Base-by-base conservation (phyloP, 352 stramenopile species). In the Phytopythium ostracodes region DNA sequence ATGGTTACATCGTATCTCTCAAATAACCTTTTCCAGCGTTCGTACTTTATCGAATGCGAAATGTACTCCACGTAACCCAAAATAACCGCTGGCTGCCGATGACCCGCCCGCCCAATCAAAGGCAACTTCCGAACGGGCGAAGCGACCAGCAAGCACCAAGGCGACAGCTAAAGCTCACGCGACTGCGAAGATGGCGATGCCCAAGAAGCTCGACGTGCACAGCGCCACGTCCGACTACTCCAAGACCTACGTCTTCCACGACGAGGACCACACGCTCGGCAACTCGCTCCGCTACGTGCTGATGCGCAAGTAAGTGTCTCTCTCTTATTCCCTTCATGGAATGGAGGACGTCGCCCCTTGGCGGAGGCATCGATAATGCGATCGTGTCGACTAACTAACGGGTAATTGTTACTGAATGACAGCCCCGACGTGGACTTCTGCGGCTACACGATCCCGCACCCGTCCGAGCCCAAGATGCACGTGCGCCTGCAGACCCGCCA, bases 361-460 rank as follows among this genome's bases (percentile, higher is more conserved):
- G 24, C 10, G 29, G 5, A 10, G 50, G 25, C 9, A 2, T 40
- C 29, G 18, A 4, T 47, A 22, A 12, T 47, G 40, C 11, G 46
- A 22, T 22, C 18, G 10, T 52, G 10, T 8, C 46, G 46, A 53
- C 11, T 53, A 12, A 53, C 46, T 20, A 7, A n/a, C 10, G 40
- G 6, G 15, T 22, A 56, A 29, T 40, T 62, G 18, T 29, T 59
- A 42, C 29, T 24, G 49, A 6, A 47, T 63, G 29, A 43, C 54
- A 96, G 94, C 64, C 82, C 86, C 4, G 81, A 96, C 38, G 91
- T 98, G 14, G 85, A 96, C 49, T 98, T 98, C 68, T 95, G 89
- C 22, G 95, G 95, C 60, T 98, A 98, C 76, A 97, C 91, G 38
- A 97, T 98, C 43, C 95, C 95, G 40, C 95, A 98, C 79, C 95